Evolutionary conservation across 2,329 filamentous ascomycete genomes (phyloP).

Genomic region (Hymenoscyphus infarciens): DNA sequence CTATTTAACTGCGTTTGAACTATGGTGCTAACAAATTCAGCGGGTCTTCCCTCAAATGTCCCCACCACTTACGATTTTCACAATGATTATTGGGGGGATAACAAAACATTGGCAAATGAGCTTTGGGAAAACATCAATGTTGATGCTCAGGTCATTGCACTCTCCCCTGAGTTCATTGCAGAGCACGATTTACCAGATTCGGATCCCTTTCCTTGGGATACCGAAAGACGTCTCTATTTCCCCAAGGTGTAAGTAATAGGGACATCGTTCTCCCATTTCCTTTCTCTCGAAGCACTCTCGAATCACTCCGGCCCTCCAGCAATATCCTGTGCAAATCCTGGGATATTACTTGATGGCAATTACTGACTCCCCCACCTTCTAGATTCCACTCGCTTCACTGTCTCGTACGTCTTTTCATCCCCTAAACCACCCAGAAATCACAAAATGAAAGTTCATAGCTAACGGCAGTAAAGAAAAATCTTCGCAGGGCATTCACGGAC

Average conservation of each 20-base stretch:
- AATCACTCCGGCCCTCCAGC: too few species aligned
- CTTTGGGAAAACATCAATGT: slow-evolving; percentile 4
- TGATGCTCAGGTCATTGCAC: not conserved
- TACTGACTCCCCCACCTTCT: too few species aligned
- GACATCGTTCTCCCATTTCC: too few species aligned
- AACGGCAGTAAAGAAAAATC: not conserved
- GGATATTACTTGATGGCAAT: too few species aligned
- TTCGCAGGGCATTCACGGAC: not conserved
- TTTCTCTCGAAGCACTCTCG: too few species aligned
- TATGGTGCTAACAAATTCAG: not conserved
- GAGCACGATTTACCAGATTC: not conserved
- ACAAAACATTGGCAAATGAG: not conserved
- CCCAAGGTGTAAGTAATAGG: not conserved
- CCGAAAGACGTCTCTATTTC: not conserved
- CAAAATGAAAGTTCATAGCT: not conserved
- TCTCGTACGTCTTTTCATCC: not conserved
- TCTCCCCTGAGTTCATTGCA: not conserved
- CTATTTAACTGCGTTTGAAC: not conserved
- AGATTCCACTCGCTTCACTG: not conserved
- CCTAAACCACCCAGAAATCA: too few species aligned
- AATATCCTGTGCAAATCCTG: too few species aligned
- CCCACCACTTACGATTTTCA: not conserved
- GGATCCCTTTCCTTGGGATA: not conserved
- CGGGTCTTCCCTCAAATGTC: not conserved
- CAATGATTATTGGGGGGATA: not conserved